Percentiles rank a stretch among this genome's conserved stretches.
Evolutionary conservation across 176 grass and related monocot species (phyloP).

Genomic region (Poa annua): DNA sequence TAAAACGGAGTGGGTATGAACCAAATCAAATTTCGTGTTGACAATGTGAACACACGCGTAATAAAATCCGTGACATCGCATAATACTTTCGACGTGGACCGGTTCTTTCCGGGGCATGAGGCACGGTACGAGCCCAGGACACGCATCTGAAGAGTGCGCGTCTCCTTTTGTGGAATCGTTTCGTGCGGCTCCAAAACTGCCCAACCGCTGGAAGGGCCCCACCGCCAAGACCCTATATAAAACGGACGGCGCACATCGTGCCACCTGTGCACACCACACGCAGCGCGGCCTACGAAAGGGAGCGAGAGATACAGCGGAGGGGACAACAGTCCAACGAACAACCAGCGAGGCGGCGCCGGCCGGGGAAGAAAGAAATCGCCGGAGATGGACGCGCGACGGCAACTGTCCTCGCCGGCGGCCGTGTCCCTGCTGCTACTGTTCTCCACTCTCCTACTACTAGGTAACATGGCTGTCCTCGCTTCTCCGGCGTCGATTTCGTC

Average conservation of each 20-base stretch:
- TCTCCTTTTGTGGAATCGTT: slow-evolving; percentile 10
- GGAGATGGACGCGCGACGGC: slow-evolving; percentile 22
- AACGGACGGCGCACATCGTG: neutral
- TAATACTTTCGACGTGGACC: neutral
- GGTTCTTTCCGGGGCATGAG: neutral
- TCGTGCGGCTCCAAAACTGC: neutral
- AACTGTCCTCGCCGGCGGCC: neutral
- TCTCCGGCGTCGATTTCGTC: neutral
- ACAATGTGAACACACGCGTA: no score
- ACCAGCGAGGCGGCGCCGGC: neutral
- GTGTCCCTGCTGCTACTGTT: slow-evolving; percentile 29
- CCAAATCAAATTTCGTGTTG: no score
- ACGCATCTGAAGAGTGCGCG: slow-evolving; percentile 28
- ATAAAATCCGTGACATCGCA: neutral
- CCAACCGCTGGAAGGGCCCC: neutral
- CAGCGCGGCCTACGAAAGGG: neutral
- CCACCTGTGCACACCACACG: slow-evolving; percentile 25
- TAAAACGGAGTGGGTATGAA: no score
- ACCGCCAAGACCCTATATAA: neutral
- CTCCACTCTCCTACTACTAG: neutral
- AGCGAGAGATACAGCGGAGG: neutral
- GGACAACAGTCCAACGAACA: neutral
- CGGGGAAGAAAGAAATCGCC: neutral
- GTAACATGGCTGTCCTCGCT: neutral
- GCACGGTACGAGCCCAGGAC: neutral